phyloP scores from a whole-genome alignment of 2,329 filamentous ascomycete genomes.

The Xylariaceae sp. region DNA sequence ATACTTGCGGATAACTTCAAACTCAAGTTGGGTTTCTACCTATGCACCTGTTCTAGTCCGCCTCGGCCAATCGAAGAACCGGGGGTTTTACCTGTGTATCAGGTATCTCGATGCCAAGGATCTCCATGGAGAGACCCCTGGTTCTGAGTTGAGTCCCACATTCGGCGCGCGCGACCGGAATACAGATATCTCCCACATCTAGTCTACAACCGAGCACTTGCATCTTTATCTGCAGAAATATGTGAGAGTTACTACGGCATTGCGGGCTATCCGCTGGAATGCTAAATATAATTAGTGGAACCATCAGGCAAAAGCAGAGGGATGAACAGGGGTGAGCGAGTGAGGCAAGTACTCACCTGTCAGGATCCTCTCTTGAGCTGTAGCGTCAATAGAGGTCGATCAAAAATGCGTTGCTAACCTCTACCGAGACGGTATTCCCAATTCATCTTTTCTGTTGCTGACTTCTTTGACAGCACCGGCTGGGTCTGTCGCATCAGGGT shows the following conservation, averaged over 20 bases:
- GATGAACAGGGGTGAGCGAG: not conserved
- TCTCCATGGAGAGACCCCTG: not conserved
- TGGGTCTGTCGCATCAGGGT: conserved; percentile 62
- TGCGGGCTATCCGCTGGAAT: not conserved
- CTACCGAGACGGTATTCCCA: conserved; percentile 40
- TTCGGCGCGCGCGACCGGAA: too few relatives aligned
- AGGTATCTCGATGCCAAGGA: not conserved
- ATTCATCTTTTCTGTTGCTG: conserved; percentile 45
- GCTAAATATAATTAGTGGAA: not conserved
- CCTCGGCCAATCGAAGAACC: not conserved
- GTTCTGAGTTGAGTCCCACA: too few relatives aligned
- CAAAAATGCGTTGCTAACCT: not conserved
- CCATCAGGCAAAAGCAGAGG: not conserved
- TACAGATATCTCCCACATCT: not conserved
- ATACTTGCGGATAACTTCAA: too few relatives aligned
- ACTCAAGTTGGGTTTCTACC: too few relatives aligned
- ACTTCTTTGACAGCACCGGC: conserved; percentile 59
- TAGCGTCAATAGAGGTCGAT: not conserved
- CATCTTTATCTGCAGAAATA: not conserved
- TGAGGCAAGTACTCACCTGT: not conserved
- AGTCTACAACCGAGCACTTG: not conserved
- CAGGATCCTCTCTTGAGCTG: not conserved
- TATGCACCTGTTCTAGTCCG: too few relatives aligned
- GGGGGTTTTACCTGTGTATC: not conserved
- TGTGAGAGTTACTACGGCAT: not conserved